Base-by-base conservation (phyloP, 2,329 filamentous ascomycete genomes). In the Thermoascus crustaceus region DNA sequence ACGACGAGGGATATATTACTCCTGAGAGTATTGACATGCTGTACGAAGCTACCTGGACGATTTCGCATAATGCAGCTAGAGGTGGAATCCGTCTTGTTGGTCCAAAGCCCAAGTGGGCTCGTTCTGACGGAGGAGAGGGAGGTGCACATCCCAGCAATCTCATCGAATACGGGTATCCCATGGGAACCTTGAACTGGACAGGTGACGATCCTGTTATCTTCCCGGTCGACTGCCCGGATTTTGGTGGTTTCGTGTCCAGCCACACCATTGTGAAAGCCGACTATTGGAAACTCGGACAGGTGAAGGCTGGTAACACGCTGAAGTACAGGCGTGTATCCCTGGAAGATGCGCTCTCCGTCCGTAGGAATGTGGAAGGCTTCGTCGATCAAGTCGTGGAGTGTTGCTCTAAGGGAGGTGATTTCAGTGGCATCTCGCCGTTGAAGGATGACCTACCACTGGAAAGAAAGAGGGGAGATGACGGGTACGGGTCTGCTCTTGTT, bases 141-240 rank as follows among this genome's bases (percentile, higher is more conserved):
- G 78, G 78, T 7, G 67, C 72, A 1, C 78, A 82, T 51, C 78
- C 78, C 0, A 70, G 64, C 21, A 78, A 79, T 41, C 47, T 74
- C 10, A 66, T 75, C 14, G 72, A 76, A 41, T 76, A 78, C 43
- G 75, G 75, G 2, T 80, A 78, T 48, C 71, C 72, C 1, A 50
- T 74, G 1, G 75, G 75, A 0, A 68, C 68, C 0, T 46, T 79
- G 17, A 78, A 78, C 43, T 80, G 71, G 68, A 77, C 73, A 0
- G 75, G 75, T 3, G 75, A 79, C 38, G 72, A 74, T 22, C 68
- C 73, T 2, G 72, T 72, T n/a, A 69, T 80, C 11, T 76, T 80
- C 32, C 67, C 73, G 0, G 61, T 72, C 4, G 76, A 80, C 47
- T 68, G 67, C 33, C 76, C 76, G 0, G 74, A 78, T 43, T 69